Base-by-base conservation (phyloP, 129 eudicot species). In the Flaveria ramosissima region DNA sequence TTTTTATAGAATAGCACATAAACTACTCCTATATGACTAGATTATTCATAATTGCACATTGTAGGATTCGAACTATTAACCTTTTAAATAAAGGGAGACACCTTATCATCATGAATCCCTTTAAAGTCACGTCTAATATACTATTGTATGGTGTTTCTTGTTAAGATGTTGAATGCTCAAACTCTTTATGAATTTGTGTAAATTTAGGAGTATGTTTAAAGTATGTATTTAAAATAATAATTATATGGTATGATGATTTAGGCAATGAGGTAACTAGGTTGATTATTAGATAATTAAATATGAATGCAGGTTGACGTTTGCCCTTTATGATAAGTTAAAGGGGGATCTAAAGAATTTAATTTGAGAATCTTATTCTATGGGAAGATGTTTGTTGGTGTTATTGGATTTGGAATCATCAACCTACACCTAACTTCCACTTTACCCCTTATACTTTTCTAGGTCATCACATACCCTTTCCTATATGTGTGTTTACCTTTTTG, bases 351-450 rank as follows among this genome's bases (percentile, higher is more conserved):
- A 78, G 43, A 78, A 77, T 71, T 71, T 39, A 82, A 55, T 68
- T 30, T 42, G 13, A 68, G 79, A 71, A 77, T 82, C 82, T 77
- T 82, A 82, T 82, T 82, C 75, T 78, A 71, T 77, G 41, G 68
- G 66, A 68, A 70, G 70, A 82, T 82, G 79, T 65, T 77, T 79
- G 85, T 82, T 60, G 82, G 79, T 75, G 72, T 59, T 64, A 69
- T 81, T 81, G 74, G 75, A 82, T 77, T 57, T 71, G 79, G 82
- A 82, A 82, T 82, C 78, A 63, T 78, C 62, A 21, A 67, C 10
- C 4, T 53, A 55, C 48, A 67, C 48, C 39, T 51, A 61, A 26
- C 16, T 65, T 30, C 0, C 42, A 36, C 60, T 65, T 52, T 41
- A 80, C 69, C 47, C 73, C 78, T 53, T 41, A 7, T 13, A 12